Base-by-base conservation (phyloP, 2,329 filamentous ascomycete genomes). In the Westerdykella ornata region DNA sequence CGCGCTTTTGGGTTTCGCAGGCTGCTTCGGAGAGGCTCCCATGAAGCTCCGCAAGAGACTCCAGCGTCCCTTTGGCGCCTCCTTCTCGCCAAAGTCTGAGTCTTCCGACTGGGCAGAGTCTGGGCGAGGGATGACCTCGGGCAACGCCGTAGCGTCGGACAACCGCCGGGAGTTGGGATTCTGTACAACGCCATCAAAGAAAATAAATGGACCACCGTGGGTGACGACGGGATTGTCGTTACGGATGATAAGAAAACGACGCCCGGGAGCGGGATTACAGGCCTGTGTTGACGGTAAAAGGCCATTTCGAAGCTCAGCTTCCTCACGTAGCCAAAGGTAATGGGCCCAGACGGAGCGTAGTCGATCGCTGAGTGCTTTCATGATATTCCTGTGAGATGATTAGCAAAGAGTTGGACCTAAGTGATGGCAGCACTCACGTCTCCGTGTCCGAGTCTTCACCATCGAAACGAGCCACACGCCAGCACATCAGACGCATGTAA, bases 401-500 rank as follows among this genome's bases (percentile, higher is more conserved):
- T 47, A 57, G 54, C 28, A 42, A 39, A 19, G 19, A 39, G 14
- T 39, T 37, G 37, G 9, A 29, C n/a, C 17, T 6, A 11, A 26
- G n/a, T 4, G 22, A 31, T 38, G 6, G 6, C 18, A 28, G 35
- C 13, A 74, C 84, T 73, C 72, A 87, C 82, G 74, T 66, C 59
- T 92, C 85, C 31, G 78, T 63, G 19, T 80, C 75, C 34, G 78
- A 77, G 16, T 78, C 72, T 35, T 75, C 77, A 13, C 82, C 86
- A 39, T 81, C 78, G 56, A 84, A 85, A 48, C 89, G 77, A 49
- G 85, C 90, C 36, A 96, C 72, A 45, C 88, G 80, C 89, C 89
- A 96, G 66, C 88, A 94, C 16, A 95, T 67, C 37, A 96, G 70
- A 35, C 89, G 85, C 77, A 94, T 92, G 61, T 84, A 96, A 64